These are phyloP conservation scores for Cyberlindnera xishuangbannaensis DNA, from an alignment of 805 yeast species.

Conservation along the genomic window DNA sequence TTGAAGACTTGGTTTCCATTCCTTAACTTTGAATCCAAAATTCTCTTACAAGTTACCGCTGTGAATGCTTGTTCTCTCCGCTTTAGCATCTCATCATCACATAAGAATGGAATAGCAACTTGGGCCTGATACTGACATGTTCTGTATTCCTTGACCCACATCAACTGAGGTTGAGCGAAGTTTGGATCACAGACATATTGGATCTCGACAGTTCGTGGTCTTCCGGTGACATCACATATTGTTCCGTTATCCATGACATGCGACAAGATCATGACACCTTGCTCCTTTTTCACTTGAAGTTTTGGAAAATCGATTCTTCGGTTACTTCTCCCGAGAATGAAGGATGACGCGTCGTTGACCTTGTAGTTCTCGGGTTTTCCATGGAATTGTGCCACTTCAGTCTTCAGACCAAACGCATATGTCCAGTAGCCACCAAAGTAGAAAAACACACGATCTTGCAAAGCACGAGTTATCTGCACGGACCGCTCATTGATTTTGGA, in stretches of 20 bases:
- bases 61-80: conserved; percentile 3
- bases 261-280: conserved; percentile 7
- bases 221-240: conserved; percentile 23
- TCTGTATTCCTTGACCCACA: conserved; percentile 16
- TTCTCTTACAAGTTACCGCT: conserved; percentile 6
- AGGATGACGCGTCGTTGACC: neutral
- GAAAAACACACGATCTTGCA: conserved; percentile 1
- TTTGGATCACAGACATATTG: conserved; percentile 21
- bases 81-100: conserved; percentile 19
- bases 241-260: conserved; percentile 15
- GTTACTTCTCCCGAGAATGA: conserved; percentile 6
- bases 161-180: conserved; percentile 1
- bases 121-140: conserved; percentile 21
- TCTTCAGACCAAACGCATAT: conserved; percentile 7
- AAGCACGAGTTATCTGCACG: neutral
- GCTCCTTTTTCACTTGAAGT: conserved; percentile 6
- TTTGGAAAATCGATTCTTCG: no score
- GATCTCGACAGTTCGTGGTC: conserved; percentile 18
- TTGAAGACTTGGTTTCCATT: no score
- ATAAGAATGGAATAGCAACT: conserved; percentile 18
- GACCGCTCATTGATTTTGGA: no score
- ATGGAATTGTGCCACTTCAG: conserved; percentile 15
- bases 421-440: conserved; percentile 13
- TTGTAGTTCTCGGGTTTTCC: conserved; percentile 6
- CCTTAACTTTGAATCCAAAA: conserved; percentile 1